Evolutionary conservation across 2,329 filamentous ascomycete species (phyloP).

Genomic region (Phialophora tarda): DNA sequence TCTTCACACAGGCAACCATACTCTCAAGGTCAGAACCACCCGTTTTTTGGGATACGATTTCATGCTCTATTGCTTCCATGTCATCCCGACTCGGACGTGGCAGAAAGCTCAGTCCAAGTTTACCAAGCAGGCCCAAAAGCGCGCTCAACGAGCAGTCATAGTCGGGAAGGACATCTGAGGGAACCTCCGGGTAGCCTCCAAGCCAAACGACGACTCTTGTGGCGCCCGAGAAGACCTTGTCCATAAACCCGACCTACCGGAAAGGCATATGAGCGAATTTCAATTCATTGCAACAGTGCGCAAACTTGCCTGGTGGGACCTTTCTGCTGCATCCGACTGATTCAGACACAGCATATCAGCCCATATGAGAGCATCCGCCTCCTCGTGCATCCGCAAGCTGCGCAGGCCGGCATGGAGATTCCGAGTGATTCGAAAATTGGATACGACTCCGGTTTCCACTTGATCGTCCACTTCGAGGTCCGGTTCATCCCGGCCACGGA

Average conservation of each 20-base stretch:
- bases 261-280: not conserved
- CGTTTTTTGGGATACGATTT: not conserved
- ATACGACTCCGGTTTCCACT: not conserved
- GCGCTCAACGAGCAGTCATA: not conserved
- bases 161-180: not conserved
- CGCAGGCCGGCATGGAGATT: not conserved
- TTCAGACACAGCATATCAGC: slow-evolving; percentile 6
- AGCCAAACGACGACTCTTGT: not conserved
- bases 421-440: not conserved
- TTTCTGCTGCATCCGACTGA: not conserved
- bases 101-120: not conserved
- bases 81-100: fast-evolving
- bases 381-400: not conserved
- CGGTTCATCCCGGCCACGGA: not conserved
- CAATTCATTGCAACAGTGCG: not conserved
- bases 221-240: not conserved
- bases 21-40: not conserved
- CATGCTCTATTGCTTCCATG: not conserved
- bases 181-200: not conserved
- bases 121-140: not conserved
- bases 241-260: not conserved
- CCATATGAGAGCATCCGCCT: not conserved
- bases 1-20: not conserved
- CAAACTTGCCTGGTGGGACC: not conserved
- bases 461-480: not conserved